phyloP scores from a whole-genome alignment of 2,329 filamentous ascomycete genomes.

The Trichoderma sp. region DNA sequence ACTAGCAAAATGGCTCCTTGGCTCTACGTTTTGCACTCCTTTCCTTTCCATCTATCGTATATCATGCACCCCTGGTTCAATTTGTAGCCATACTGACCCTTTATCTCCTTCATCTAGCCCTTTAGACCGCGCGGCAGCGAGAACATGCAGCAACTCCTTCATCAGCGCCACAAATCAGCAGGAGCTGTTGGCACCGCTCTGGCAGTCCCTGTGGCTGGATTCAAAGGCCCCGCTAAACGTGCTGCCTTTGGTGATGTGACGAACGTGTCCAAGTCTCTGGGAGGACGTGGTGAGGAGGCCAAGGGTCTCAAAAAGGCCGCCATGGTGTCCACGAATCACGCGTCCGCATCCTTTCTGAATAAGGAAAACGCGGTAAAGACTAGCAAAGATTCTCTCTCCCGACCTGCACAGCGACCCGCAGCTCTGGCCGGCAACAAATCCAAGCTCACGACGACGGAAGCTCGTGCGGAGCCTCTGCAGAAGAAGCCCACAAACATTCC shows the following conservation, averaged over 20 bases:
- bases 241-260: constrained; percentile 80
- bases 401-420: constrained; percentile 36
- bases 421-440: constrained; percentile 22
- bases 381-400: constrained; percentile 37
- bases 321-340: constrained; percentile 28
- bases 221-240: constrained; percentile 60
- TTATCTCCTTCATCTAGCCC: constrained; percentile 31
- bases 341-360: constrained; percentile 30
- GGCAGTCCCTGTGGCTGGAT: constrained; percentile 27
- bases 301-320: constrained; percentile 37
- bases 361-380: constrained; percentile 44
- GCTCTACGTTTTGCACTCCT: not conserved
- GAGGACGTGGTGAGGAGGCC: constrained; percentile 31
- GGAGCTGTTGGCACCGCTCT: constrained; percentile 48
- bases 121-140: constrained; percentile 48
- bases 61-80: not conserved
- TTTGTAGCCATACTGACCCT: not conserved
- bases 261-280: constrained; percentile 54
- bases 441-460: constrained; percentile 27
- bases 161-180: constrained; percentile 81
- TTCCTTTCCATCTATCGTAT: not conserved
- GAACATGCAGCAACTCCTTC: constrained; percentile 56
- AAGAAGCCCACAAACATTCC: constrained; percentile 26
- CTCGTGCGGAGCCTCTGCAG: constrained; percentile 27
- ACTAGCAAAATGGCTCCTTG: not conserved